Conservation (phyloP, 2,329 filamentous ascomycete species). For the Neofusicoccum cordaticola region DNA sequence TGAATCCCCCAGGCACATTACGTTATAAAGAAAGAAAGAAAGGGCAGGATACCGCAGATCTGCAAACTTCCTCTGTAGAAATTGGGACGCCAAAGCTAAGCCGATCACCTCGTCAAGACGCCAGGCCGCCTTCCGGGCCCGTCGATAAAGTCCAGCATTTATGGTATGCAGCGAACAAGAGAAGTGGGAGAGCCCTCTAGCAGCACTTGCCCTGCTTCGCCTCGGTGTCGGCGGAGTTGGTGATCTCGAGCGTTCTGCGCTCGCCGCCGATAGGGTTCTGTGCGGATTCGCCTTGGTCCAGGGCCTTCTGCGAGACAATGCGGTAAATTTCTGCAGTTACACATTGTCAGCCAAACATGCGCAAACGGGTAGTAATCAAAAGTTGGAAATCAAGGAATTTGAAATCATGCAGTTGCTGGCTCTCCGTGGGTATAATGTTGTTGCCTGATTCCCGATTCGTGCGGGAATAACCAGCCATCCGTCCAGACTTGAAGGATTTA, state of each 20-base stretch:
- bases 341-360: neutral
- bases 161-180: conserved; percentile 19
- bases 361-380: neutral
- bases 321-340: conserved; percentile 83
- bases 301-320: conserved; percentile 95
- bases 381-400: no score
- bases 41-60: conserved; percentile 13
- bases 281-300: conserved; percentile 81
- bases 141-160: conserved; percentile 12
- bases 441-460: neutral
- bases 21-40: conserved; percentile 12
- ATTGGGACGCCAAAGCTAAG: conserved; percentile 14
- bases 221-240: conserved; percentile 76
- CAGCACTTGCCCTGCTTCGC: conserved; percentile 81
- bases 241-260: conserved; percentile 78
- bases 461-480: neutral
- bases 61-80: conserved; percentile 17
- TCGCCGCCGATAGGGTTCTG: conserved; percentile 72
- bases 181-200: conserved; percentile 45
- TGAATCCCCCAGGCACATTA: conserved; percentile 4
- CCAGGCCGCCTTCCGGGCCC: conserved; percentile 13
- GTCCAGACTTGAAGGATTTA: neutral
- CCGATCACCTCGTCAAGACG: conserved; percentile 13
- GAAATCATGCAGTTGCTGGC: neutral
- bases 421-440: neutral